phyloP scores from a whole-genome alignment of 2,329 filamentous ascomycete genomes.

The Sporothrix pseudoabietina region DNA sequence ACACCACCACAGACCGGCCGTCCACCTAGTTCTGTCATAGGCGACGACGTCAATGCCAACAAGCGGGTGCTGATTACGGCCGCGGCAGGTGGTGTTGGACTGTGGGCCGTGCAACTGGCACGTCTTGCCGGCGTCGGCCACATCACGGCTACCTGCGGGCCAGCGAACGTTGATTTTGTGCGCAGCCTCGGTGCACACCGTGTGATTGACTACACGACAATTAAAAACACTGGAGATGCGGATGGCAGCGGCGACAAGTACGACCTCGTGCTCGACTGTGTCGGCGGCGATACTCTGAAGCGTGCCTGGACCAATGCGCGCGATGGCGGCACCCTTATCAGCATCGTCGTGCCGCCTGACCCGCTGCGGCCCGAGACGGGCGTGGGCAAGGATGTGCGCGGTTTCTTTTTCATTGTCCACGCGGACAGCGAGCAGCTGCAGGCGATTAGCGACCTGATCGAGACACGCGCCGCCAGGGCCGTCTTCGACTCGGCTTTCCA shows the following conservation, averaged over 20 bases:
- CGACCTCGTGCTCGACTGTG: conserved; percentile 35
- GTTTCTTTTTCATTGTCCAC: conserved; percentile 30
- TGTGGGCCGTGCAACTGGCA: conserved; percentile 38
- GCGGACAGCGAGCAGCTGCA: conserved; percentile 33
- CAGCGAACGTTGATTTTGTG: conserved; percentile 33
- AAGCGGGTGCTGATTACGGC: conserved; percentile 37
- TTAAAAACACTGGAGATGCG: not conserved
- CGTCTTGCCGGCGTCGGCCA: conserved; percentile 35
- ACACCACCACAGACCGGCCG: not conserved
- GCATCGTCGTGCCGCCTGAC: conserved; percentile 32
- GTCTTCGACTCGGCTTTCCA: conserved; percentile 33
- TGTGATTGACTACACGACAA: conserved; percentile 33
- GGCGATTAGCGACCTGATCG: conserved; percentile 33
- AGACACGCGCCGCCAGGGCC: conserved; percentile 26
- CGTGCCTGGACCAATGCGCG: conserved; percentile 33
- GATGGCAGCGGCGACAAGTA: conserved; percentile 29
- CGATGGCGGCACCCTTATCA: conserved; percentile 34
- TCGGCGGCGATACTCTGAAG: conserved; percentile 33
- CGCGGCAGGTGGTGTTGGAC: conserved; percentile 35
- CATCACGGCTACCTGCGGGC: conserved; percentile 33
- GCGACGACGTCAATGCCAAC: conserved; percentile 27
- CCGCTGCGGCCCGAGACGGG: conserved; percentile 28
- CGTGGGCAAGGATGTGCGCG: conserved; percentile 31
- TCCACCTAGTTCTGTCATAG: conserved; percentile 11
- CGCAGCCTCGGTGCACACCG: conserved; percentile 34